These are phyloP conservation scores for Globisporangium uncinulatum DNA, from an alignment of 352 stramenopile genomes.

Conservation along the genomic window DNA sequence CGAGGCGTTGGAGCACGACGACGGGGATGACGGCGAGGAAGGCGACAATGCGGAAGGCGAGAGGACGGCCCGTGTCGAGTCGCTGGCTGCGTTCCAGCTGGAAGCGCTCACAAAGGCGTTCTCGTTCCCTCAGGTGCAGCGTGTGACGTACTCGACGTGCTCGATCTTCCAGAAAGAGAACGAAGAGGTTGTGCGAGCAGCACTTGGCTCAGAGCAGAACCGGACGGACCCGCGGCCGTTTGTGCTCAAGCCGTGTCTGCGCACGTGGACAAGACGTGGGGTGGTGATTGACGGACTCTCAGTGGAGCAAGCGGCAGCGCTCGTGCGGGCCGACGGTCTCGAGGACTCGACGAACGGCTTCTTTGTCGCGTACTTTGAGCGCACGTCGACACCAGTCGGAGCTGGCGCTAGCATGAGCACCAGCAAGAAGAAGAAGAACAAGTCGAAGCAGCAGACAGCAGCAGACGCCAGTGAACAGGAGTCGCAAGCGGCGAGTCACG, in stretches of 20 bases:
- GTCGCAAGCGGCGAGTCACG: background rate
- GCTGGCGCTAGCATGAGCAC: background rate
- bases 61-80: constrained; percentile 75
- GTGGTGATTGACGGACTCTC: constrained; percentile 49
- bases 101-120: constrained; percentile 92
- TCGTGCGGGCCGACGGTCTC: constrained; percentile 90
- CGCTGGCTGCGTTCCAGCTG: constrained; percentile 94
- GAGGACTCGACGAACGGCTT: constrained; percentile 96
- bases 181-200: constrained; percentile 89
- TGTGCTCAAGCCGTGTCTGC: constrained; percentile 58
- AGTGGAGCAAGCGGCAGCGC: constrained; percentile 51
- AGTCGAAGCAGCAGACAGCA: constrained; percentile 2
- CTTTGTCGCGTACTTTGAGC: constrained; percentile 96
- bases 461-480: background rate
- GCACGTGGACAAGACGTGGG: constrained; percentile 72
- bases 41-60: constrained; percentile 44
- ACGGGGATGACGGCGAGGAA: background rate
- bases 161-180: constrained; percentile 96
- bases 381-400: constrained; percentile 16
- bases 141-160: constrained; percentile 97
- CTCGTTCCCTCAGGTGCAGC: constrained; percentile 91
- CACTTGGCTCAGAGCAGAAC: constrained; percentile 72
- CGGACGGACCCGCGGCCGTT: constrained; percentile 39
- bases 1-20: constrained; percentile 30
- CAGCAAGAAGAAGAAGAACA: background rate